Evolutionary conservation across 805 yeast genomes (phyloP), one percentile per base, ranked within the genome.

Genomic region (Kuraishia molischiana): DNA sequence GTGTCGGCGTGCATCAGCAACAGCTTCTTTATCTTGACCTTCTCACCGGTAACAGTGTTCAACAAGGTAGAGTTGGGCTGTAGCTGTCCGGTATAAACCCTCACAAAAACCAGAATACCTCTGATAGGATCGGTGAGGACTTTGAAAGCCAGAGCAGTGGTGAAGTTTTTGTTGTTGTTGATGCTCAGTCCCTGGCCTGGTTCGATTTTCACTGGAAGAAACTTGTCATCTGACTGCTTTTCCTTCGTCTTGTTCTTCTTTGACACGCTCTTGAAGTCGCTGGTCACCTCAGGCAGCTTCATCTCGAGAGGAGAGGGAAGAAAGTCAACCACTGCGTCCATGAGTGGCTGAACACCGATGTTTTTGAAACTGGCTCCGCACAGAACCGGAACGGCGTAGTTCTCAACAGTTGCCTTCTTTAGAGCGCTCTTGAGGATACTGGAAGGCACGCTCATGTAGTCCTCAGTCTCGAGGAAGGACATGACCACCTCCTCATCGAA

Each of bases 341-440:
- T 59, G 35, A 92, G 62, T 1, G 97, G 96, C 54, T 92, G 97
- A 2, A 92, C 95, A 19, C 98, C 98, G 34, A 90, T 83, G 54
- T 90, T 90, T 46, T 69, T 73, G 59, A 90, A 92, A 38, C 95
- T 83, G 2, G 97, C 84, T 10, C 98, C 98, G 58, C 97, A 87
- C 28, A 89, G 59, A 0, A 92, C 84, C 0, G 98, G 97, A 0
- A 80, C 72, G 1, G 85, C 67, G 29, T 61, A 56, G 35, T 72
- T 69, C 1, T 56, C 54, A 5, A 85, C 44, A 0, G 95, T 84
- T 2, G 83, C 77, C 19, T 59, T 62, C 37, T 84, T 64, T 5
- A 92, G 67, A 0, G 95, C 80, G 13, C 52, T 48, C 32, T 68
- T 72, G n/a, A 92, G 59, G 1, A 72, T 50, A 0, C 48, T 46